Evolutionary conservation across 441 rosid species (phyloP), one percentile per base, ranked within the genome.

Genomic region (Eugenia klotzschiana): DNA sequence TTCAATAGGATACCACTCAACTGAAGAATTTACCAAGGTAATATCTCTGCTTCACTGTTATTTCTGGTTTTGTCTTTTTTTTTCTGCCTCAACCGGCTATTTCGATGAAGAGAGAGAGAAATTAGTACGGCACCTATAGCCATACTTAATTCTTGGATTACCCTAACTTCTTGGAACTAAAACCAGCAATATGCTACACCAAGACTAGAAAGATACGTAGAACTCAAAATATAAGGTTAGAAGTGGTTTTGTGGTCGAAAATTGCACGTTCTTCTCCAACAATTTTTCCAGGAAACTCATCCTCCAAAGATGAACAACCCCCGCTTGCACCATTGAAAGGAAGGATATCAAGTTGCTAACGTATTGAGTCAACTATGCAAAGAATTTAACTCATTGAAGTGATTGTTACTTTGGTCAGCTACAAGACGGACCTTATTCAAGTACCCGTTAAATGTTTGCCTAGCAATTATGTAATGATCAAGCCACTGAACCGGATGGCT

Each of bases 391-490:
- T 9, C 43, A 58, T 41, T 27, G 7, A 22, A 29, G 26, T 18
- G 26, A 43, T 49, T 22, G 79, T 86, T 87, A 86, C 90, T 90
- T 84, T 93, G 93, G 77, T 93, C 91, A 56, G 91, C 86, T 10
- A 88, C 94, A 86, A 93, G 94, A 12, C 93, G 89, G 53, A 94
- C 93, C 87, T 89, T 91, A 80, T 93, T 93, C 87, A 92, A 80
- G 82, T 94, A 89, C 89, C 92, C 97, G 88, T 90, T 89, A 82
- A 94, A 93, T 43, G 92, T 91, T 90, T 92, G 96, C 97, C 92
- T 92, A 93, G 97, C 96, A 86, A 89, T 92, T 87, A 85, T 90
- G 79, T 89, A 91, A 86, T 91, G 93, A 87, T 93, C 97, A 77
- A 90, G 89, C 97, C 96, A 86, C 85, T 93, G 98, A 82, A 90